Base-by-base conservation (phyloP, 2,329 filamentous ascomycete species). In the Leptosphaerulina australis region DNA sequence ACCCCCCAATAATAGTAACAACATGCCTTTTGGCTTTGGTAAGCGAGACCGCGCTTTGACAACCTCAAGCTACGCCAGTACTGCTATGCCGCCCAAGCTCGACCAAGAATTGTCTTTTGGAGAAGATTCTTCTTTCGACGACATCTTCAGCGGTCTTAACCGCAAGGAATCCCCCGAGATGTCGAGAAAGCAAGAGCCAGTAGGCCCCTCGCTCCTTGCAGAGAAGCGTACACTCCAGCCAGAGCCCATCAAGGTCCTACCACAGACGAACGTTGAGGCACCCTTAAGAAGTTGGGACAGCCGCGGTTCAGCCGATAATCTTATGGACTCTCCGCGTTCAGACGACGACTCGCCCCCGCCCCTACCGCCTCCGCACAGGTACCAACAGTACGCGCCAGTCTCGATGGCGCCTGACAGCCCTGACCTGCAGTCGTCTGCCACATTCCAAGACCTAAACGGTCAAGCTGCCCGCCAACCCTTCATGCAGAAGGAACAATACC, bases 211-310 rank as follows among this genome's bases (percentile, higher is more conserved):
- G 39, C 61, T 73, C 24, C 63, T 71, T 52, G 62, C 59, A 39
- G 66, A 66, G 44, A 70, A 69, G 60, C 69, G 69, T 25, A 61
- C 62, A 49, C 68, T 68, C 59, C 69, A 72, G 50, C 62, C 69
- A 6, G 67, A 71, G 41, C 76, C 80, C 8, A 76, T 81, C 48
- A 73, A 71, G 38, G 76, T 76, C 43, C 72, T 79, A 57, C 70
- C 70, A 45, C 72, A 73, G 24, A 67, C 73, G 44, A 65, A 75
- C 22, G 68, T 79, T 14, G 77, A 80, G 44, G 68, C 75, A 14
- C 78, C 79, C 12, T 77, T 79, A 44, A 77, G 77, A 56, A 82
- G 80, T 21, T 81, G 77, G 77, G 76, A 75, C 44, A 82, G 79
- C 59, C 77, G 76, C 43, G 74, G 76, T 40, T 81, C 80, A 2